Evolutionary conservation across 179 eudicot genomes (phyloP), one percentile per base, ranked within the genome.

Genomic region (Silene noctiflora): DNA sequence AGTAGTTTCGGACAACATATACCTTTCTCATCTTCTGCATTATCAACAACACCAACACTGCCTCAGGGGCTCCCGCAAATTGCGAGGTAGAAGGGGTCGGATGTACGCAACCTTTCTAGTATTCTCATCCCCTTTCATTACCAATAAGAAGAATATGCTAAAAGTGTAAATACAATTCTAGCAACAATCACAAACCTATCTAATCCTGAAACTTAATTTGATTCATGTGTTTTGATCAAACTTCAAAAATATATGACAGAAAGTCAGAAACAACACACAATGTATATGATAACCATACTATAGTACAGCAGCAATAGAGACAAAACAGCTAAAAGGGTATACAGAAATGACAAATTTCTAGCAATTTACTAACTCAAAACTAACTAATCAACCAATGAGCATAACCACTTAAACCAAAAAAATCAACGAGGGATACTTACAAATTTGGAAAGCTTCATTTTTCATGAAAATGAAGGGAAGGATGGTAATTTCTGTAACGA

Each of bases 361-460:
- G 6, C 22, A 29, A 67, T 2, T 11, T 20, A 1, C 19, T 4
- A 22, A 24, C 62, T 71, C 12, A 74, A 79, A 60, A 64, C 12
- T 22, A 77, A 61, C 20, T 42, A 33, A 39, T 61, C 17, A 72
- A 39, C 20, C 24, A 74, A 39, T 60, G 33, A 71, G 27, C 58
- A 77, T 58, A 60, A 20, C 1, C 11, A 1, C 8, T 19, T 8
- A 1, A 39, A 21, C 35, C 31, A 27, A 33, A 56, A 67, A 33
- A 53, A 11, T 2, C 16, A 4, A 56, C 39, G 5, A 33, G 39
- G 31, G 24, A 33, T 66, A 56, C 85, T 82, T 76, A 82, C 85
- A 67, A 76, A 82, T 76, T 82, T 79, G 56, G 76, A 61, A 48
- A 71, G 78, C 80, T 82, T 82, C 82, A 79, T 82, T 69, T 12